Evolutionary conservation across 345 rosid genomes (phyloP), one percentile per base, ranked within the genome.

Genomic region (Bruguiera sexangula): DNA sequence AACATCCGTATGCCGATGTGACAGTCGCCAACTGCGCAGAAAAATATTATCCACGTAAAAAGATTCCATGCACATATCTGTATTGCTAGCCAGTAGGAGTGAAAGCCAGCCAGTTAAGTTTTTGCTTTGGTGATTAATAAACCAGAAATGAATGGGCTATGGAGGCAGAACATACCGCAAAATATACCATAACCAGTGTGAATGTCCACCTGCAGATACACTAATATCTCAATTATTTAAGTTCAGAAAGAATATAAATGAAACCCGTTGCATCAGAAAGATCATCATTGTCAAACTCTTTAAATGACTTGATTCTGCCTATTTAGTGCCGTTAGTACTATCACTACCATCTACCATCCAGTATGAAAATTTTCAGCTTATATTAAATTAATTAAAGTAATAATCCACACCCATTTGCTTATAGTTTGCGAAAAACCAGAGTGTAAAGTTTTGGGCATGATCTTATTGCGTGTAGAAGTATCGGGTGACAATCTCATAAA

Each of bases 191-290:
- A 60, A 90, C 91, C 72, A 95, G 75, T 15, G 84, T 60, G 76
- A 92, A 90, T 60, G 97, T 88, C 98, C 99, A 95, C 81, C 98
- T 95, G 92, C 83, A 79, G 57, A 81, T 69, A 43, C 34, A 60
- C 62, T 62, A 60, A 39, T 52, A 51, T 9, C 10, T 55, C 30
- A 55, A 55, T 21, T 55, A 21, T 55, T 9, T 8, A 26, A 55
- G 22, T 21, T 55, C 29, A 3, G 22, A 22, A 26, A 21, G 15
- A 8, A 43, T 39, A 2, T 39, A 6, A 11, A 43, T 2, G 19
- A 13, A 43, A 43, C 5, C 4, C 19, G 16, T 15, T 11, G 50
- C 50, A 43, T 43, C 19, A 43, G 4, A 43, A 43, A 9, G 18
- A 11, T 11, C 18, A 11, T 43, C 18, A 43, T 11, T 43, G 50